phyloP scores from a whole-genome alignment of 164 flowering plant species.

The Nymphaea thermarum region DNA sequence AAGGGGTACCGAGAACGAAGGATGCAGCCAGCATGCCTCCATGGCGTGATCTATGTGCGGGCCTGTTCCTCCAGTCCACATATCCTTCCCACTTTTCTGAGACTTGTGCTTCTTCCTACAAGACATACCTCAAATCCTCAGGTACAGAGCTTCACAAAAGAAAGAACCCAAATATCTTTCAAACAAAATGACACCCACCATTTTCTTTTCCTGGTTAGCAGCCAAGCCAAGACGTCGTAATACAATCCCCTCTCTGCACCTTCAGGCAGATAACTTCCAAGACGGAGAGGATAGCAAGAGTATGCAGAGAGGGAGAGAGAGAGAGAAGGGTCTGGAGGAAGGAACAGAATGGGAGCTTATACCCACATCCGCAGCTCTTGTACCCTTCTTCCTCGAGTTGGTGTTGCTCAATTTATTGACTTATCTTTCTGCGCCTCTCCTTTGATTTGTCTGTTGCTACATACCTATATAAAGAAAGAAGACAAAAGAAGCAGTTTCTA shows the following conservation, averaged over 20 bases:
- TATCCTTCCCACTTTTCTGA: conserved; percentile 46
- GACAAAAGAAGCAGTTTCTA: neutral
- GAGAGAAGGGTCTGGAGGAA: neutral
- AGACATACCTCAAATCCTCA: neutral
- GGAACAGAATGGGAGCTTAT: neutral
- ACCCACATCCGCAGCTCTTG: neutral
- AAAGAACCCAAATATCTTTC: neutral
- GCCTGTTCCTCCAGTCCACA: conserved; percentile 58
- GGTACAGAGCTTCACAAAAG: neutral
- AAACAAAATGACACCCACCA: neutral
- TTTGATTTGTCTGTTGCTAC: neutral
- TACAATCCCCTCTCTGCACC: neutral
- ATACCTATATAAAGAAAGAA: no score
- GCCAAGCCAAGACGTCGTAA: neutral
- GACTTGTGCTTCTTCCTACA: conserved; percentile 30
- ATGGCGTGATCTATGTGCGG: conserved; percentile 56
- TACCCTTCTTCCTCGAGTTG: neutral
- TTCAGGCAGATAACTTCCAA: neutral
- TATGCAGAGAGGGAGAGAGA: neutral
- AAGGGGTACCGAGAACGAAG: conserved; percentile 42
- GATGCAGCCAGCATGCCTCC: conserved; percentile 79
- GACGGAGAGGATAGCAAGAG: neutral
- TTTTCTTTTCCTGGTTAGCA: neutral
- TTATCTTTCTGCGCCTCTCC: neutral
- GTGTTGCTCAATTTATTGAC: neutral